phyloP scores from a whole-genome alignment of 768 basidiomycete genomes.

The Boletus pseudo-olivaceus region DNA sequence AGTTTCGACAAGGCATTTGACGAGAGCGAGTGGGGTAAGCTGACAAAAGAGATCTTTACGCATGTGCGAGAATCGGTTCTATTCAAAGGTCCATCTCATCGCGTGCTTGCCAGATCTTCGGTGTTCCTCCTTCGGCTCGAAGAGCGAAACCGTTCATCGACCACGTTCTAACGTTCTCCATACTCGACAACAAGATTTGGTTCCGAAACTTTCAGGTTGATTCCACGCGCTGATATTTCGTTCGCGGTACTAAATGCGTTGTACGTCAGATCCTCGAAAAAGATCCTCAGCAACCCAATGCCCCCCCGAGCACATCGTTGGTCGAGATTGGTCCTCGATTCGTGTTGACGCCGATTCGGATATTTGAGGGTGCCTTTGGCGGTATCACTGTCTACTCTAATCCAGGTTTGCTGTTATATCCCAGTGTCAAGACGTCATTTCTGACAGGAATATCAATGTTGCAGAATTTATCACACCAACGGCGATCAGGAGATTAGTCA shows the following conservation, averaged over 20 bases:
- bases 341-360: slow-evolving; percentile 94
- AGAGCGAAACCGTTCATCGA: slow-evolving; percentile 97
- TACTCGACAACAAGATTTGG: slow-evolving; percentile 96
- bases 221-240: slow-evolving; percentile 1
- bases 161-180: slow-evolving; percentile 94
- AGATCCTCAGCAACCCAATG: slow-evolving; percentile 84
- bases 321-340: slow-evolving; percentile 98
- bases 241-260: not conserved
- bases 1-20: slow-evolving; percentile 93
- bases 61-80: slow-evolving; percentile 54
- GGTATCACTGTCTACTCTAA: slow-evolving; percentile 96
- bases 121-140: slow-evolving; percentile 87
- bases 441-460: not conserved
- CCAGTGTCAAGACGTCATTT: not conserved
- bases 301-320: slow-evolving; percentile 80
- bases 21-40: slow-evolving; percentile 76
- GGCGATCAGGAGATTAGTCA: slow-evolving; percentile 65
- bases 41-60: slow-evolving; percentile 92
- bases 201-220: slow-evolving; percentile 97
- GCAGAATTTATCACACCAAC: slow-evolving; percentile 92
- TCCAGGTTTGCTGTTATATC: slow-evolving; percentile 56
- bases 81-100: slow-evolving; percentile 1
- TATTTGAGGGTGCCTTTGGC: slow-evolving; percentile 96
- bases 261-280: slow-evolving; percentile 82
- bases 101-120: slow-evolving; percentile 69